Evolutionary conservation across 768 basidiomycete species (phyloP).

Genomic region (Hericium coralloides): DNA sequence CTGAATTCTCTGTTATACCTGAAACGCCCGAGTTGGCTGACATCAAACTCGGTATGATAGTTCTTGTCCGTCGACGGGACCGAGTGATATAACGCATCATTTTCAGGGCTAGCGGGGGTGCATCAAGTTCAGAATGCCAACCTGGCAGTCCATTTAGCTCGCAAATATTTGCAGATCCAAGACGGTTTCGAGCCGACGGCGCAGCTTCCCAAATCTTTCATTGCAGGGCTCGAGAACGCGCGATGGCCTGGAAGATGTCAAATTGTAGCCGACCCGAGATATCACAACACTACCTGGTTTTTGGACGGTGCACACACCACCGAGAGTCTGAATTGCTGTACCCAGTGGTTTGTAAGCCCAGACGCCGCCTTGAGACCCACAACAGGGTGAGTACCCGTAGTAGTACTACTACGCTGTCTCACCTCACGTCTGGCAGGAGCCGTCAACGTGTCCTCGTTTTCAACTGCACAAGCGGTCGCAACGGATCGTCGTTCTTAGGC

Average conservation of each 20-base stretch:
- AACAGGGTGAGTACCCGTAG: conserved; percentile 2
- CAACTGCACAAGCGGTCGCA: conserved; percentile 90
- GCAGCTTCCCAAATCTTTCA: conserved; percentile 42
- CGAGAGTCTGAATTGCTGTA: conserved; percentile 82
- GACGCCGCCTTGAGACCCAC: conserved; percentile 35
- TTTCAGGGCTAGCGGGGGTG: conserved; percentile 66
- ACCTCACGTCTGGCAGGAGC: conserved; percentile 8
- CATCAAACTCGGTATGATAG: conserved; percentile 51
- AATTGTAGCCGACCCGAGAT: conserved; percentile 53
- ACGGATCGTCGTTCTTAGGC: conserved; percentile 62
- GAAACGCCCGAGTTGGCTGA: conserved; percentile 37
- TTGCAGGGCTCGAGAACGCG: conserved; percentile 55
- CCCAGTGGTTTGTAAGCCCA: conserved; percentile 78
- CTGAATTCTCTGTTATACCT: conserved; percentile 59
- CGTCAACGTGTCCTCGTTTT: conserved; percentile 60
- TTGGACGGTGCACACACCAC: conserved; percentile 93
- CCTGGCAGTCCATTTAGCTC: conserved; percentile 70
- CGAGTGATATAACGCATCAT: conserved; percentile 3
- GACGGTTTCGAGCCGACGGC: conserved; percentile 20
- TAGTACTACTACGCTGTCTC: background rate
- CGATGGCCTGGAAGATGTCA: conserved; percentile 97
- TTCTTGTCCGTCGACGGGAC: background rate
- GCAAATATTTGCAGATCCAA: conserved; percentile 44
- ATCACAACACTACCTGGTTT: conserved; percentile 63
- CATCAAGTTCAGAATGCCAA: conserved; percentile 88